phyloP scores from a whole-genome alignment of 2,329 filamentous ascomycete genomes.

The Aureobasidium musti region DNA sequence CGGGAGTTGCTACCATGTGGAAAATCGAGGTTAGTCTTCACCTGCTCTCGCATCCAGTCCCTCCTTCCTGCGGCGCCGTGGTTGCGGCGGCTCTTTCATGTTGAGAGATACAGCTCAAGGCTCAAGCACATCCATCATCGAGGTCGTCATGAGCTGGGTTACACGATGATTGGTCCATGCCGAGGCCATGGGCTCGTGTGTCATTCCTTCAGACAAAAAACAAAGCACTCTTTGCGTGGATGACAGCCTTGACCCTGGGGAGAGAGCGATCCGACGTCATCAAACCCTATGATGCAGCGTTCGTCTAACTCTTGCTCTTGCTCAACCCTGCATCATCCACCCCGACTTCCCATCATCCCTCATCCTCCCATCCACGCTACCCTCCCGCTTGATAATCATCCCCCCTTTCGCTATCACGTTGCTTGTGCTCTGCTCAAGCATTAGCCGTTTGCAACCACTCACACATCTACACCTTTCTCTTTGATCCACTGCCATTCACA shows the following conservation, averaged over 20 bases:
- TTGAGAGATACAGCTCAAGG: too few species aligned
- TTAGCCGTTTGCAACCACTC: slow-evolving; percentile 8
- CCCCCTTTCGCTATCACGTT: not conserved
- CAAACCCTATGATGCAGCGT: slow-evolving; percentile 24
- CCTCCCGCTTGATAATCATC: slow-evolving; percentile 7
- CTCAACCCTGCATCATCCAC: slow-evolving; percentile 19
- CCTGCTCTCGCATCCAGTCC: not conserved
- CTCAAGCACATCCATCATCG: slow-evolving; percentile 8
- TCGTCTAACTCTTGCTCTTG: slow-evolving; percentile 27
- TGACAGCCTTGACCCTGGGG: slow-evolving; percentile 26
- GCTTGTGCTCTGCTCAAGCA: slow-evolving; percentile 13
- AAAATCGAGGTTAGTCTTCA: slow-evolving; percentile 27
- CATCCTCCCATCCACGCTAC: slow-evolving; percentile 18
- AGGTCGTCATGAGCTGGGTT: slow-evolving; percentile 19
- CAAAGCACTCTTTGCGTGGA: slow-evolving; percentile 18
- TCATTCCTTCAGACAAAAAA: slow-evolving; percentile 27
- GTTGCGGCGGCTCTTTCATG: too few species aligned
- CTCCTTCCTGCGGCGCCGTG: too few species aligned
- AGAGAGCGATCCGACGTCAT: slow-evolving; percentile 24
- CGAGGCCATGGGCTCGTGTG: slow-evolving; percentile 21
- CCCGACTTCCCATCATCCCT: slow-evolving; percentile 20
- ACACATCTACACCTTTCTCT: not conserved
- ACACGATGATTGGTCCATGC: slow-evolving; percentile 11
- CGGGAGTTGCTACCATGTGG: slow-evolving; percentile 26
- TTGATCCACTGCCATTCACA: not conserved